Percentiles rank a stretch among this genome's conserved stretches.
phyloP scores from a whole-genome alignment of 163 green algal genomes.

The Scenedesmus sp. region DNA sequence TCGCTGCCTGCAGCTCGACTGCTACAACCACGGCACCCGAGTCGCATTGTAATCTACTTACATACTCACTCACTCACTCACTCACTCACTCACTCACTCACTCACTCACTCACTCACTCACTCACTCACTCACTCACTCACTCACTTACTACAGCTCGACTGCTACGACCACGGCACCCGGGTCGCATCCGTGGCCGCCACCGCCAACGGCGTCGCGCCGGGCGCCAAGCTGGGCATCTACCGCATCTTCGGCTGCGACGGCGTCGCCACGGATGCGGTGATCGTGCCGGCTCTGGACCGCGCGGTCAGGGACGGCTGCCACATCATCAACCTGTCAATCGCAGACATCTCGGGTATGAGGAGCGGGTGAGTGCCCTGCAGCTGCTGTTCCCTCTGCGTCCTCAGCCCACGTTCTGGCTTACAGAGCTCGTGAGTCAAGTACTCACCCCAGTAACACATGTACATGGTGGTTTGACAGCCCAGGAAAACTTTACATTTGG shows the following conservation, averaged over 20 bases:
- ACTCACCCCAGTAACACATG: neutral
- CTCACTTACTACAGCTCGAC: constrained; percentile 69
- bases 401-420: too few relatives aligned
- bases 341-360: constrained; percentile 25
- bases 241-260: constrained; percentile 56
- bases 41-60: too few relatives aligned
- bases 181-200: constrained; percentile 58
- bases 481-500: too few relatives aligned
- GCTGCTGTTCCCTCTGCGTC: neutral
- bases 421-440: neutral
- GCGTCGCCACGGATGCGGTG: constrained; percentile 29
- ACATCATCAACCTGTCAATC: constrained; percentile 60
- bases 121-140: too few relatives aligned
- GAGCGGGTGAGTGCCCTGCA: constrained; percentile 4
- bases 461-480: too few relatives aligned
- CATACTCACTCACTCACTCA: too few relatives aligned
- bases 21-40: too few relatives aligned
- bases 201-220: neutral
- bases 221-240: constrained; percentile 45
- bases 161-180: constrained; percentile 78
- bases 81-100: neutral
- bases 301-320: constrained; percentile 40
- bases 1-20: too few relatives aligned
- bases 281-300: constrained; percentile 48
- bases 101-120: neutral